These are phyloP conservation scores for Fagus crenata DNA, from an alignment of 306 rosid species.

Conservation along the genomic window DNA sequence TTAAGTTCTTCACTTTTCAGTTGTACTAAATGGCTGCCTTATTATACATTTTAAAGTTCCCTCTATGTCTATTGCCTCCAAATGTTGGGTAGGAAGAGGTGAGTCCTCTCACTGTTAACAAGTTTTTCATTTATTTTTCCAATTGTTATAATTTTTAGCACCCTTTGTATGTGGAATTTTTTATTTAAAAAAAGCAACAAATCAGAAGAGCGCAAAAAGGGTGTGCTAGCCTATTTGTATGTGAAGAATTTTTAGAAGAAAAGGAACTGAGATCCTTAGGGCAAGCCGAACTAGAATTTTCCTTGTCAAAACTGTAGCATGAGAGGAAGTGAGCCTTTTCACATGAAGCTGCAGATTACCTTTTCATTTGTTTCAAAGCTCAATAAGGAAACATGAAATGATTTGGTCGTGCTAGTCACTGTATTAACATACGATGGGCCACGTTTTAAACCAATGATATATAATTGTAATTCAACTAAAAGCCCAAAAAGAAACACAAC, in stretches of 20 bases:
- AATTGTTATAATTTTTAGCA: not conserved
- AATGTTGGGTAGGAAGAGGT: not conserved
- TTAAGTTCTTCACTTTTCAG: not conserved
- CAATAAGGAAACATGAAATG: not conserved
- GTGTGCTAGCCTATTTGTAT: too few relatives aligned
- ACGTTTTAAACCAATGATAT: not conserved
- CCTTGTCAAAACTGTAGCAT: not conserved
- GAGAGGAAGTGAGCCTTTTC: not conserved
- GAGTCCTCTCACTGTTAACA: not conserved
- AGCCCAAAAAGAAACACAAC: too few relatives aligned
- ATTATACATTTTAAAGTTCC: not conserved
- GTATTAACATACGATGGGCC: not conserved
- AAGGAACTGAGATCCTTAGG: not conserved
- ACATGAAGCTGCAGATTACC: not conserved
- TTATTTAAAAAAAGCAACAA: too few relatives aligned
- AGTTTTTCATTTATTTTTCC: not conserved
- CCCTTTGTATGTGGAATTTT: not conserved
- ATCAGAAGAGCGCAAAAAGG: too few relatives aligned
- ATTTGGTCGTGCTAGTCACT: not conserved
- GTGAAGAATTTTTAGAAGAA: not conserved
- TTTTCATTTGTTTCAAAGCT: not conserved
- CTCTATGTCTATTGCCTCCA: not conserved
- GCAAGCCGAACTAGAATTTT: not conserved
- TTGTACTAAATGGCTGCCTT: not conserved
- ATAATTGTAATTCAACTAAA: not conserved